phyloP scores from a whole-genome alignment of 495 filamentous ascomycete species.

The Hypomontagnella submonticulosa region DNA sequence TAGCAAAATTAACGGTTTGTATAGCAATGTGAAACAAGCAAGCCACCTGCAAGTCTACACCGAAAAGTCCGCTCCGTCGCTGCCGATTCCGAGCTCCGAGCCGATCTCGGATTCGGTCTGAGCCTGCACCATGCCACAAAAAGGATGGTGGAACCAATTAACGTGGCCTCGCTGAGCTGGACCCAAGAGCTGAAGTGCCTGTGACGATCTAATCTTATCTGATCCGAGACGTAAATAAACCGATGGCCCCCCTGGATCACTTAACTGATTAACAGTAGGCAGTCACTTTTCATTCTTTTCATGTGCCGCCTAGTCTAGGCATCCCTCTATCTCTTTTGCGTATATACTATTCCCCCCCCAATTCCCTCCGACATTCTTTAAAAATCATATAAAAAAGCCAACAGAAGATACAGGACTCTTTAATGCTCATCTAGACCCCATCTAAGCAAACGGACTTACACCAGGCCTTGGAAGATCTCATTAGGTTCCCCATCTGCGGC shows the following conservation, averaged over 20 bases:
- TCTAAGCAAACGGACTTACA: constrained; percentile 1
- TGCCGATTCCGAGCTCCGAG: constrained; percentile 40
- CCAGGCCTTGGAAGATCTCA: not conserved
- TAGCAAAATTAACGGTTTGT: too few species aligned
- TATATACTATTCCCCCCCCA: too few species aligned
- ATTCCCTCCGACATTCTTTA: too few species aligned
- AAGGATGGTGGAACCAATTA: constrained; percentile 16
- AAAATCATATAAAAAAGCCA: not conserved
- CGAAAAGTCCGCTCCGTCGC: constrained; percentile 24
- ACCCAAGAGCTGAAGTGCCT: constrained; percentile 15
- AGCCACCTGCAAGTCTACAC: not conserved
- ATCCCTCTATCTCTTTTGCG: not conserved
- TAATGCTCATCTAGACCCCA: not conserved
- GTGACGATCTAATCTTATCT: constrained; percentile 48
- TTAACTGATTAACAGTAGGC: not conserved
- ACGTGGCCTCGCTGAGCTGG: not conserved
- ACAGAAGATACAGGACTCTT: not conserved
- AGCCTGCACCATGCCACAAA: constrained; percentile 3
- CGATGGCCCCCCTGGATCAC: not conserved
- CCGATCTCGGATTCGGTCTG: constrained; percentile 40
- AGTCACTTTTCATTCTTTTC: constrained; percentile 1
- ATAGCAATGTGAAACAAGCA: too few species aligned
- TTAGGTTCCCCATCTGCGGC: constrained; percentile 27
- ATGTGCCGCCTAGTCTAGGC: not conserved
- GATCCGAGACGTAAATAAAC: constrained; percentile 32